Evolutionary conservation across 306 rosid genomes (phyloP).

Genomic region (Cucumis melo): DNA sequence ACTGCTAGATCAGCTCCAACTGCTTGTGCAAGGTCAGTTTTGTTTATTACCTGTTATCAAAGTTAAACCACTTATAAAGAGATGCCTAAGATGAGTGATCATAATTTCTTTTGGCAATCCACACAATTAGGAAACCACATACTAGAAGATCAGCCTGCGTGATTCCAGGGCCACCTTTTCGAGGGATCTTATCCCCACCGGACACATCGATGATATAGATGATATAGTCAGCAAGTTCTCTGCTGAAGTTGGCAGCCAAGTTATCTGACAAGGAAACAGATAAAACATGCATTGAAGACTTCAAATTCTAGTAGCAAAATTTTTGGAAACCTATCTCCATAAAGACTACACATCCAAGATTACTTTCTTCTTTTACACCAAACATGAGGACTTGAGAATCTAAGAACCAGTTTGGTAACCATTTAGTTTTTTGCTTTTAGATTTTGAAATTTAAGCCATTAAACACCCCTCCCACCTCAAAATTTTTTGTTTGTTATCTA

Average conservation of each 20-base stretch:
- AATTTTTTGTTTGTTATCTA: too few species aligned
- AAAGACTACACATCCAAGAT: background rate
- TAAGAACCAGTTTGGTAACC: too few species aligned
- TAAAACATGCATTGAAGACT: constrained; percentile 8
- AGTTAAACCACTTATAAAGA: background rate
- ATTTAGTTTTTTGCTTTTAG: too few species aligned
- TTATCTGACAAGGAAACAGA: constrained; percentile 51
- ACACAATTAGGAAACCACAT: constrained; percentile 14
- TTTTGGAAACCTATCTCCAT: background rate
- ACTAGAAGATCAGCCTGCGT: constrained; percentile 99
- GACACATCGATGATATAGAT: constrained; percentile 95
- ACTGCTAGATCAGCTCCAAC: constrained; percentile 91
- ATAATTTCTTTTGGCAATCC: background rate
- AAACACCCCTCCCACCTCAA: too few species aligned
- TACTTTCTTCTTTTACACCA: background rate
- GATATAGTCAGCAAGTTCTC: constrained; percentile 96
- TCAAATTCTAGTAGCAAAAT: background rate
- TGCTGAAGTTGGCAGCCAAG: constrained; percentile 94
- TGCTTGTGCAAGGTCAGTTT: constrained; percentile 85
- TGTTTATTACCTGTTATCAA: constrained; percentile 69
- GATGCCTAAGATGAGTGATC: background rate
- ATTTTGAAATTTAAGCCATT: too few species aligned
- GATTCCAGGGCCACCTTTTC: constrained; percentile 99
- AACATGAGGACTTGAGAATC: background rate
- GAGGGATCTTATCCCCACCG: constrained; percentile 92